Percentiles rank a stretch among this genome's conserved stretches.
Evolutionary conservation across 148 eudicot species (phyloP).

Genomic region (Camellia granthamiana): DNA sequence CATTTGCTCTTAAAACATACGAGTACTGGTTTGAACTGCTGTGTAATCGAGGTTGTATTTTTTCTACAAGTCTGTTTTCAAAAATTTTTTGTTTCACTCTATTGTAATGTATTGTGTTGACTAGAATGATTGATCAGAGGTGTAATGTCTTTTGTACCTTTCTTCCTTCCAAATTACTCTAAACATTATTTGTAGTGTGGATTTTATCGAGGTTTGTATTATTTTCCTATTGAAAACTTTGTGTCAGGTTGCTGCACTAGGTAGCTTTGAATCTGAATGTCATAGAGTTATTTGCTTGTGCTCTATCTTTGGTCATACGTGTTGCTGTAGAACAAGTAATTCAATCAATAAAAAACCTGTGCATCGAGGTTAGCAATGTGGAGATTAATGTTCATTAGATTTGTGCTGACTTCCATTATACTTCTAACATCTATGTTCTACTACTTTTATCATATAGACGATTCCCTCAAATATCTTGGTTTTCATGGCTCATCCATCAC

Average conservation of each 20-base stretch:
- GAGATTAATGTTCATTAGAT: background rate
- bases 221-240: background rate
- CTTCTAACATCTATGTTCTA: background rate
- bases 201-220: too few species aligned
- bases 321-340: background rate
- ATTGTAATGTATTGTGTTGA: too few species aligned
- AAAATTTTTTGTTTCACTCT: too few species aligned
- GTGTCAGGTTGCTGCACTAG: background rate
- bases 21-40: too few species aligned
- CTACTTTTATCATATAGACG: too few species aligned
- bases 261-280: background rate
- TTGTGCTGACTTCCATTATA: background rate
- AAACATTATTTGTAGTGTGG: too few species aligned
- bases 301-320: background rate
- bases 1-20: too few species aligned
- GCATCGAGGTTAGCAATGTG: background rate
- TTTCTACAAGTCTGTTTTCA: too few species aligned
- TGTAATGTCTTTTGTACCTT: too few species aligned
- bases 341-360: background rate
- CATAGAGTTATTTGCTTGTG: background rate
- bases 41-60: too few species aligned
- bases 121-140: too few species aligned
- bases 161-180: too few species aligned
- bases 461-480: background rate
- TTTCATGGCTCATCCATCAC: background rate